Evolutionary conservation across 1,284 basidiomycete species (phyloP).

Genomic region (Gymnopus androsaceus): DNA sequence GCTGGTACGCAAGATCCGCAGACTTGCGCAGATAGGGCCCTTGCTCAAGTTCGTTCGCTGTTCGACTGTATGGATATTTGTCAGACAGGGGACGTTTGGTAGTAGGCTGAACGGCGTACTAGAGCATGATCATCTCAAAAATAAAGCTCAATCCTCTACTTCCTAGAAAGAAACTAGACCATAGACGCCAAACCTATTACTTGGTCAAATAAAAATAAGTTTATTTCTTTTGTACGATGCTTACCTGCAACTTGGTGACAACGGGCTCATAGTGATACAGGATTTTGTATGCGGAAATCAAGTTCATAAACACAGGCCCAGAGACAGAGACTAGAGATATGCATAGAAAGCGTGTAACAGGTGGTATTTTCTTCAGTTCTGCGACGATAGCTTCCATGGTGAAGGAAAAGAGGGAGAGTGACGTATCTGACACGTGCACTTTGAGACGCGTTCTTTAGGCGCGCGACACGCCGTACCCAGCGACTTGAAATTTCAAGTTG

Average conservation of each 20-base stretch:
- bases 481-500: too few relatives aligned
- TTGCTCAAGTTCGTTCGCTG: slow-evolving; percentile 63
- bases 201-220: too few relatives aligned
- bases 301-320: slow-evolving; percentile 57
- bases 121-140: slow-evolving; percentile 78
- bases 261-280: slow-evolving; percentile 58
- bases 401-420: too few relatives aligned
- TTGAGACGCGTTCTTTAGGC: too few relatives aligned
- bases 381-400: slow-evolving; percentile 35
- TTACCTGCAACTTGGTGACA: slow-evolving; percentile 25
- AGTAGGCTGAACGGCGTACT: slow-evolving; percentile 45
- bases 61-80: slow-evolving; percentile 51
- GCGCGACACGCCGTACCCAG: too few relatives aligned
- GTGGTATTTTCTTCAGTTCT: slow-evolving; percentile 81
- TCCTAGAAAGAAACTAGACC: slow-evolving; percentile 79
- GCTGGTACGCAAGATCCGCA: slow-evolving; percentile 75
- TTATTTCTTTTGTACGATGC: neutral
- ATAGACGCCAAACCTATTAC: slow-evolving; percentile 78
- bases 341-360: slow-evolving; percentile 78
- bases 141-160: slow-evolving; percentile 66
- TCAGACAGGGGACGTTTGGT: slow-evolving; percentile 1
- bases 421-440: too few relatives aligned
- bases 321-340: slow-evolving; percentile 65
- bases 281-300: slow-evolving; percentile 58
- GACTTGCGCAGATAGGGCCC: slow-evolving; percentile 60